Conservation (phyloP, 768 basidiomycete species). For the Cystoderma amianthinum region DNA sequence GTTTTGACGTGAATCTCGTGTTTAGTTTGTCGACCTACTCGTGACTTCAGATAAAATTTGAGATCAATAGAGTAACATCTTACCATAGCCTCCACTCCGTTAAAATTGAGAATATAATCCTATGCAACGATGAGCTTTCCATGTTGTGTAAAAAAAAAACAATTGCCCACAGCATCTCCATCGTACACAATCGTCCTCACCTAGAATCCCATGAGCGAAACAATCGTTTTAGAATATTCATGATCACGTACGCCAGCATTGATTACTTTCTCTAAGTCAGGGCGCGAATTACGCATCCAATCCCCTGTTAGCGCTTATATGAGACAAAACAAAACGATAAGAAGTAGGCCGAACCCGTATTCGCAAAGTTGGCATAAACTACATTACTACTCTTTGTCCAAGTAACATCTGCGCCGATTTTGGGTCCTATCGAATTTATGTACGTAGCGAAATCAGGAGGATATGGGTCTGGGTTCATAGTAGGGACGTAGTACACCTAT, state of each 20-base stretch:
- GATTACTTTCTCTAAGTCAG: slow-evolving; percentile 48
- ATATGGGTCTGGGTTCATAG: slow-evolving; percentile 40
- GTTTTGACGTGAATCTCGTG: slow-evolving; percentile 35
- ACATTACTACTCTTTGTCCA: slow-evolving; percentile 33
- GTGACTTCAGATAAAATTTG: background rate
- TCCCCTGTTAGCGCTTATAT: slow-evolving; percentile 27
- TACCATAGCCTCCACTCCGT: slow-evolving; percentile 55
- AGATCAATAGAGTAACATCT: background rate
- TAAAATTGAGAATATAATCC: slow-evolving; percentile 51
- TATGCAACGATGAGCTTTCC: no score
- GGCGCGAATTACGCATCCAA: slow-evolving; percentile 49
- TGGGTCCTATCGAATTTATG: slow-evolving; percentile 19
- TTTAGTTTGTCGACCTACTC: slow-evolving; percentile 41
- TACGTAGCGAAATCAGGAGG: slow-evolving; percentile 33
- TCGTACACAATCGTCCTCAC: slow-evolving; percentile 43
- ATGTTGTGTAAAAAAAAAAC: background rate
- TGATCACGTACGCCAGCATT: slow-evolving; percentile 35
- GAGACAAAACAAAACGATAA: background rate
- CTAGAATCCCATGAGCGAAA: slow-evolving; percentile 9
- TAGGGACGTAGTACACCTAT: slow-evolving; percentile 43
- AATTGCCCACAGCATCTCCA: slow-evolving; percentile 45
- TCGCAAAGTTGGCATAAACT: slow-evolving; percentile 44
- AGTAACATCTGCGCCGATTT: slow-evolving; percentile 36
- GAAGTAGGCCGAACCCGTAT: background rate
- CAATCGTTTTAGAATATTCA: no score